These are phyloP conservation scores for Phytophthora pistaciae DNA, from an alignment of 352 stramenopile genomes.

Conservation along the genomic window DNA sequence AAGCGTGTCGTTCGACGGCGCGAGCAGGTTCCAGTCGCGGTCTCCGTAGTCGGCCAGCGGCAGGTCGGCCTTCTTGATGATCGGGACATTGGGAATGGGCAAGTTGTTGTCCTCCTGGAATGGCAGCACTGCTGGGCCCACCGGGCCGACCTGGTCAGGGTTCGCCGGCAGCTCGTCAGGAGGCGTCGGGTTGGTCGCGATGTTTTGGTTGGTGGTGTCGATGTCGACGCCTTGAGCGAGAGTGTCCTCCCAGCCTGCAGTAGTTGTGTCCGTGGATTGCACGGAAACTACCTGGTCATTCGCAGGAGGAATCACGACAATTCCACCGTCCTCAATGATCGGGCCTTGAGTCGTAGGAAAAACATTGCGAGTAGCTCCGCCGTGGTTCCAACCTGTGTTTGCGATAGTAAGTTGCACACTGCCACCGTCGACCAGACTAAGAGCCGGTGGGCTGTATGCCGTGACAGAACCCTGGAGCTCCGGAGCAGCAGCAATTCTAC, in stretches of 20 bases:
- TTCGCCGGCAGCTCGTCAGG: not conserved
- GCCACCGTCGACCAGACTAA: not conserved
- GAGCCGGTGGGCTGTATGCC: not conserved
- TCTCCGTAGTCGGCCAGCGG: slow-evolving; percentile 23
- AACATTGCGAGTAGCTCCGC: too few relatives aligned
- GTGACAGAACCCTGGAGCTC: not conserved
- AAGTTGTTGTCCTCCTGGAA: slow-evolving; percentile 11
- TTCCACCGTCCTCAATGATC: not conserved
- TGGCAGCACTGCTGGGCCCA: not conserved
- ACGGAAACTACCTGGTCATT: not conserved
- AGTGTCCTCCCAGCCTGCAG: not conserved
- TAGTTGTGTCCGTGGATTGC: not conserved
- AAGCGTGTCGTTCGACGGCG: slow-evolving; percentile 43
- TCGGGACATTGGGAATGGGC: slow-evolving; percentile 21
- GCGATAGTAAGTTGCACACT: not conserved
- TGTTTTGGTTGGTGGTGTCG: too few relatives aligned
- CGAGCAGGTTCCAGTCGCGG: slow-evolving; percentile 47
- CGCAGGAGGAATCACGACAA: not conserved
- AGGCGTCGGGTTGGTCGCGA: too few relatives aligned
- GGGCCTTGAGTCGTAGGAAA: not conserved
- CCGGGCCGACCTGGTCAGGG: not conserved
- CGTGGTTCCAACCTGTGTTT: not conserved
- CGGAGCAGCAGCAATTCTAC: not conserved
- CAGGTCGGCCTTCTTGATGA: slow-evolving; percentile 25
- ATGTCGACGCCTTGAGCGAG: too few relatives aligned